phyloP scores from a whole-genome alignment of 2,329 filamentous ascomycete genomes.

The Alternaria brassicicola region DNA sequence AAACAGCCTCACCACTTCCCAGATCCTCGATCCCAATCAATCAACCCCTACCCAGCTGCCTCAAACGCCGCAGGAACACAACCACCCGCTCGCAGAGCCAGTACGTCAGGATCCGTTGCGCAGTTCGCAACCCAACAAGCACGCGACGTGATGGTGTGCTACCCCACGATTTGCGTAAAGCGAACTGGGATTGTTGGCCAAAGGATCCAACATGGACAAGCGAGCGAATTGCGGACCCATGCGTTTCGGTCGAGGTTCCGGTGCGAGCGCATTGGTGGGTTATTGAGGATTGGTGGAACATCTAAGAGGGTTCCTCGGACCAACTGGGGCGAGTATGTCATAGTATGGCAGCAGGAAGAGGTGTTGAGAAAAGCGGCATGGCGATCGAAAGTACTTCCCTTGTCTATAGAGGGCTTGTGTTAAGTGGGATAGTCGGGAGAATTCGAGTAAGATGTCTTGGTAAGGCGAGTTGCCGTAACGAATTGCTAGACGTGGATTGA shows the following conservation, averaged over 20 bases:
- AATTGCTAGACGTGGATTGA: not conserved
- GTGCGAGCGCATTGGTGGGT: not conserved
- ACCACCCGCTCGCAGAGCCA: not conserved
- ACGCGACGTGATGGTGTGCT: conserved; percentile 18
- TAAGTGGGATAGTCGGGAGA: not conserved
- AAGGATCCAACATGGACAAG: conserved; percentile 9
- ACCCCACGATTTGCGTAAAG: conserved; percentile 29
- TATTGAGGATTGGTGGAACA: conserved; percentile 12
- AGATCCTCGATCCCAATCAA: not conserved
- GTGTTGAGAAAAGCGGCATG: not conserved
- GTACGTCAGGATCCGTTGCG: conserved; percentile 2
- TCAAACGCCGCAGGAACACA: conserved; percentile 5
- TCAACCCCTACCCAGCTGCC: not conserved
- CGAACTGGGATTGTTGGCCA: conserved; percentile 16
- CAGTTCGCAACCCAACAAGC: conserved; percentile 1
- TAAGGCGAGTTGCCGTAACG: not conserved
- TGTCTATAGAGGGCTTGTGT: not conserved
- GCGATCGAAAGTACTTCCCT: not conserved
- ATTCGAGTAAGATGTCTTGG: not conserved
- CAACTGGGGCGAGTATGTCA: conserved; percentile 2
- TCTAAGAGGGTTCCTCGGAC: conserved; percentile 2
- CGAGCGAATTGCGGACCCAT: conserved; percentile 6
- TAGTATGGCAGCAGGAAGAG: not conserved
- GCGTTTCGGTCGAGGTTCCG: not conserved
- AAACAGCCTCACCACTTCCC: not conserved